These are phyloP conservation scores for Fusarium verticillioides DNA, from an alignment of 2,329 filamentous ascomycete species.

Conservation along the genomic window DNA sequence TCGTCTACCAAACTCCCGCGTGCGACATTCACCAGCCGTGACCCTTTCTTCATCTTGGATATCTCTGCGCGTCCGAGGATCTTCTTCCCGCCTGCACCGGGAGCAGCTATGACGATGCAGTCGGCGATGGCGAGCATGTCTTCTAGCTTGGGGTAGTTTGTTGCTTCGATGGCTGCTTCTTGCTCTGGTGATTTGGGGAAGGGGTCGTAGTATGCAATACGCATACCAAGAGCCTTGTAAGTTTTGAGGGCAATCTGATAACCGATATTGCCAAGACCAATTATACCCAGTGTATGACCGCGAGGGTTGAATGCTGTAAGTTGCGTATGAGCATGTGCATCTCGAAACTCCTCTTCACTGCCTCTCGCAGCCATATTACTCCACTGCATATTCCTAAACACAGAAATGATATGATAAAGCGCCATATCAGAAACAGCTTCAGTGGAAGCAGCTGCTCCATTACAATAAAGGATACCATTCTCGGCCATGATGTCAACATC, in stretches of 20 bases:
- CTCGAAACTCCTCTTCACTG: slow-evolving; percentile 56
- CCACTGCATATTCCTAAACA: slow-evolving; percentile 69
- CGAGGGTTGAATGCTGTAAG: slow-evolving; percentile 66
- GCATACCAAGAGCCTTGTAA: slow-evolving; percentile 64
- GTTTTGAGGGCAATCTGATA: slow-evolving; percentile 66
- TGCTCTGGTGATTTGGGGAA: slow-evolving; percentile 51
- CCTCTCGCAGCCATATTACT: slow-evolving; percentile 61
- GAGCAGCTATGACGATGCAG: slow-evolving; percentile 21
- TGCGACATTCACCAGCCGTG: slow-evolving; percentile 66
- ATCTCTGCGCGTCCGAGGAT: slow-evolving; percentile 39
- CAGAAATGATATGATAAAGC: slow-evolving; percentile 67
- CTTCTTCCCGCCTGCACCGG: slow-evolving; percentile 16
- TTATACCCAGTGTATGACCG: slow-evolving; percentile 64
- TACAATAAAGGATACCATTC: slow-evolving; percentile 68
- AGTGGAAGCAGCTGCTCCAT: slow-evolving; percentile 68
- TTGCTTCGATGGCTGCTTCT: slow-evolving; percentile 58
- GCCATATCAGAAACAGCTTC: slow-evolving; percentile 72
- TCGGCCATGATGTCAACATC: slow-evolving; percentile 56
- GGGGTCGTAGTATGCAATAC: slow-evolving; percentile 65
- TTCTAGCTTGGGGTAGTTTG: slow-evolving; percentile 39
- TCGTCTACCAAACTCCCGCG: slow-evolving; percentile 36
- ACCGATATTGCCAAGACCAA: slow-evolving; percentile 69
- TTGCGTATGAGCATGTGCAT: slow-evolving; percentile 65
- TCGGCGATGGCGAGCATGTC: slow-evolving; percentile 19
- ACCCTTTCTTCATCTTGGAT: slow-evolving; percentile 60